Percentiles rank a stretch among this genome's conserved stretches.
Conservation (phyloP, 257 asterid species). For the Salvia rosmarinus region DNA sequence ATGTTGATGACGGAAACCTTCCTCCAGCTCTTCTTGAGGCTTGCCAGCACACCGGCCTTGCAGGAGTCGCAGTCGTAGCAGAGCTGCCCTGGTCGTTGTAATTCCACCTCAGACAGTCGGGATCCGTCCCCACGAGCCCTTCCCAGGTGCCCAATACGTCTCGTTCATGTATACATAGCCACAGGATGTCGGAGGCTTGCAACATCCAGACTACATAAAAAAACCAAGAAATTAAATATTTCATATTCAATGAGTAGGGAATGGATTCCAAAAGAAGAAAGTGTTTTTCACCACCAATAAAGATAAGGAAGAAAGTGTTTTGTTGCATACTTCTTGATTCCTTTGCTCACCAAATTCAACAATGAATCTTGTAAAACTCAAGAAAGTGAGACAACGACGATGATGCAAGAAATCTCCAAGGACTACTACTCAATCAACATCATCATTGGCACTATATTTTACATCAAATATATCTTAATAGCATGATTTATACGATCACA, state of each 20-base stretch:
- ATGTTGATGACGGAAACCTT: conserved; percentile 81
- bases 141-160: conserved; percentile 62
- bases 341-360: conserved; percentile 30
- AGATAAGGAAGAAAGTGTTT: background rate
- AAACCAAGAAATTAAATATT: background rate
- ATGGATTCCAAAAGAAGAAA: conserved; percentile 1
- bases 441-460: no score
- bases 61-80: conserved; percentile 83
- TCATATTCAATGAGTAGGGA: background rate
- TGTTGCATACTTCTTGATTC: background rate
- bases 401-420: conserved; percentile 22
- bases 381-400: conserved; percentile 24
- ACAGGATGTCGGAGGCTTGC: conserved; percentile 90
- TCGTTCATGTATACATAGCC: conserved; percentile 66
- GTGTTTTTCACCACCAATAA: conserved; percentile 4
- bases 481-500: background rate
- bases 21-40: conserved; percentile 89
- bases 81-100: conserved; percentile 57
- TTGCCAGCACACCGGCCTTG: conserved; percentile 86
- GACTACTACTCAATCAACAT: conserved; percentile 18
- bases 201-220: conserved; percentile 78
- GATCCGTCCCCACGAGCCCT: conserved; percentile 50
- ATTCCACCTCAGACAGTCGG: conserved; percentile 68
- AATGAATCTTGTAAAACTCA: conserved; percentile 18
- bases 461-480: conserved; percentile 5